Evolutionary conservation across 2,329 filamentous ascomycete species (phyloP), one percentile per base, ranked within the genome.

Genomic region (Cladosporium oxysporum): DNA sequence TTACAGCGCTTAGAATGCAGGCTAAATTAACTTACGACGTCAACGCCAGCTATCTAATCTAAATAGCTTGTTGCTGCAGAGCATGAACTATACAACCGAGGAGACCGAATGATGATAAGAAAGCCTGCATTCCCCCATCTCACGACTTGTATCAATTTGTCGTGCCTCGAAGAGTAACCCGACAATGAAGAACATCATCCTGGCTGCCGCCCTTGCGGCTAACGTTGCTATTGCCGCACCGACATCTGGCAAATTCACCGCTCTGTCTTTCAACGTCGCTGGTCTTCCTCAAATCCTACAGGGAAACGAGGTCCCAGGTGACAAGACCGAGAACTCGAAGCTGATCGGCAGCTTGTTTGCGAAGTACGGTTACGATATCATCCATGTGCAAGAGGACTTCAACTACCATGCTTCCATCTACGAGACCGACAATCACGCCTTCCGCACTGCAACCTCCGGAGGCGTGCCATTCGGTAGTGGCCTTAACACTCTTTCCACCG

Each of bases 351-450:
- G 80, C 5, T 79, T 83, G 62, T 86, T 90, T 70, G 78, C 84
- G 5, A 69, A 84, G 71, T 84, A 87, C 66, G 81, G 77, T 65
- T 88, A 86, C 76, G 86, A 88, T 69, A 77, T 90, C 31, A 86
- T 90, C 73, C 82, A 91, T 69, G 79, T 88, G 16, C 88, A 91
- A 74, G 90, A 80, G 87, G 68, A 90, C 74, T 90, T 90, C 80
- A 89, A 89, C 77, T 90, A 86, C 76, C 87, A 91, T 70, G 84
- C 85, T 10, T 81, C 82, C 65, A 83, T 91, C 69, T 90, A 90
- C 76, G 79, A 79, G 11, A 85, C 84, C 16, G 85, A 88, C 74
- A 82, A 80, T 52, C 87, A 89, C 71, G 80, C 85, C 3, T 83
- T 84, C 75, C 83, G 88, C 63, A 90, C 88, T 1, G 75, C 86